phyloP scores from a whole-genome alignment of 306 rosid species.

The Mucuna pruriens region DNA sequence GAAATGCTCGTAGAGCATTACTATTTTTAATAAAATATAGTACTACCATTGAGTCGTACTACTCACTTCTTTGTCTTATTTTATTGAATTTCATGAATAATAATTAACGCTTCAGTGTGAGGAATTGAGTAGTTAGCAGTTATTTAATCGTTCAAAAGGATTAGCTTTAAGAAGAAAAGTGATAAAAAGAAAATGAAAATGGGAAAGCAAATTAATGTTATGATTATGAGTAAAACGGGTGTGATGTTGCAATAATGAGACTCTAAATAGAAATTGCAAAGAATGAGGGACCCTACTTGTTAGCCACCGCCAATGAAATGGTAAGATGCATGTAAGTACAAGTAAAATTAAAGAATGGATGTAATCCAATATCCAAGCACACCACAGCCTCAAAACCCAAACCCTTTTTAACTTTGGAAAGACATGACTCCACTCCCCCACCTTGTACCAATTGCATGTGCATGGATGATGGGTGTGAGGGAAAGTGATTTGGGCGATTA shows the following conservation, averaged over 20 bases:
- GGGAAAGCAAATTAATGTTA: conserved; percentile 36
- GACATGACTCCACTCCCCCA: conserved; percentile 69
- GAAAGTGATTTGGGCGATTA: conserved; percentile 54
- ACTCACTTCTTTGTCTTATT: conserved; percentile 3
- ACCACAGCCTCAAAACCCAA: background rate
- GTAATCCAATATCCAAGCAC: conserved; percentile 34
- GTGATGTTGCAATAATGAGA: conserved; percentile 33
- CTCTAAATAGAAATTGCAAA: conserved; percentile 27
- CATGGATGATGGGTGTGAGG: conserved; percentile 74
- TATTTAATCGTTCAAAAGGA: background rate
- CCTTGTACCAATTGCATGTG: conserved; percentile 68
- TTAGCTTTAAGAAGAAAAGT: conserved; percentile 8
- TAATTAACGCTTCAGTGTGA: conserved; percentile 20
- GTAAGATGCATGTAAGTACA: background rate
- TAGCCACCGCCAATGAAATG: conserved; percentile 38
- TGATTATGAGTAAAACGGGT: conserved; percentile 48
- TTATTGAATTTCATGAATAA: conserved; percentile 10
- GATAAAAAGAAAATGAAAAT: background rate
- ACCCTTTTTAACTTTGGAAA: conserved; percentile 31
- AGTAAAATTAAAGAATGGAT: conserved; percentile 5
- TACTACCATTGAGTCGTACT: background rate
- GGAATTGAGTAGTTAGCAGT: background rate
- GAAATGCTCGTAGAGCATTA: background rate
- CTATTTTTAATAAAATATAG: background rate
- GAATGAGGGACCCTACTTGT: conserved; percentile 39